Evolutionary conservation across 2,329 filamentous ascomycete species (phyloP), one percentile per base, ranked within the genome.

Genomic region (Fusarium compactum): DNA sequence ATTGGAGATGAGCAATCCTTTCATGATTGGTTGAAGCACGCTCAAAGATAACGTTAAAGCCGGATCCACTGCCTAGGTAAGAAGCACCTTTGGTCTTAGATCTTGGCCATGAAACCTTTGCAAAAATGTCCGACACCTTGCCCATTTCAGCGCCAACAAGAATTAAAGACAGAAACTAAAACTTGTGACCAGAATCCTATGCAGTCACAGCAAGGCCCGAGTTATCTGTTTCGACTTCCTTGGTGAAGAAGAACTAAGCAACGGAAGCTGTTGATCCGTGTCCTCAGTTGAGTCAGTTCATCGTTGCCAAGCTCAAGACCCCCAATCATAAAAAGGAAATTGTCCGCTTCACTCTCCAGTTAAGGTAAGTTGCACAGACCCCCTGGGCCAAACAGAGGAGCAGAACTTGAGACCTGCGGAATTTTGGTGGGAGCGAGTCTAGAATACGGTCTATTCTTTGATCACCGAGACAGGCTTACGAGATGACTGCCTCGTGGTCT

Each of bases 101-200:
- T 74, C 62, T 55, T 40, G 15, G 53, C 64, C 50, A 70, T 70
- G 43, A 58, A 44, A 45, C 55, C 51, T 57, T 48, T 51, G 47
- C 54, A 58, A 73, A 74, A 74, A 64, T 68, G 41, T 52, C 72
- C 72, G 72, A 61, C 72, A 60, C 61, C 52, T 63, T 62, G 34
- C 58, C 63, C 52, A 40, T 55, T 69, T 27, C 44, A 45, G 43
- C n/a, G 18, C 38, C 24, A 52, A 25, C 25, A 38, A 38, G 18
- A n/a, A 52, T 40, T 27, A 38, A n/a, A 27, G 51, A 44, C 56
- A 48, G 29, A 45, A 58, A 24, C 46, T 18, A 51, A 53, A 53
- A 54, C 46, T 24, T 52, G 60, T 45, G 55, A 62, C 51, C 45
- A 45, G 25, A 56, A 32, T 30, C 53, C 56, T 55, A 51, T 58